Evolutionary conservation across 345 rosid genomes (phyloP).

Genomic region (Abelmoschus esculentus): DNA sequence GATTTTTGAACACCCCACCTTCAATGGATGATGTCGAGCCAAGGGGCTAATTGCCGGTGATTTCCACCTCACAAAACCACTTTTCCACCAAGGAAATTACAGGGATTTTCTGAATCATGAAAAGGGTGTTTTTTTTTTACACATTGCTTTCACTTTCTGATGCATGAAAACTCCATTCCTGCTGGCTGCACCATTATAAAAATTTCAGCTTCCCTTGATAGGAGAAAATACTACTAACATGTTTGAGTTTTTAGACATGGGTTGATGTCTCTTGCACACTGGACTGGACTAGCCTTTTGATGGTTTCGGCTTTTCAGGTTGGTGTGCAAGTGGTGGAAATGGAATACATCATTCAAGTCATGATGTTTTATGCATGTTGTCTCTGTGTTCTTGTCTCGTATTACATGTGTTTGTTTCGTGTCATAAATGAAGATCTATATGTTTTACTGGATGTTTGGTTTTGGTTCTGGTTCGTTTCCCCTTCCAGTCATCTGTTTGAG

Average conservation of each 20-base stretch:
- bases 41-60: no score
- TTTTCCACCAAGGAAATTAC: background rate
- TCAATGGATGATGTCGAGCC: constrained; percentile 4
- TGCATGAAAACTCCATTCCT: background rate
- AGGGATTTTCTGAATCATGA: background rate
- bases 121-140: background rate
- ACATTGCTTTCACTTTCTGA: background rate
- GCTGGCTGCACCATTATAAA: constrained; percentile 9
- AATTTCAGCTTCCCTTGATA: background rate
- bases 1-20: background rate
- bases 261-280: constrained; percentile 12
- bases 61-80: constrained; percentile 6
- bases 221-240: background rate
- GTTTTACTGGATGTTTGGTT: no score
- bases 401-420: no score
- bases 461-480: no score
- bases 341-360: constrained; percentile 8
- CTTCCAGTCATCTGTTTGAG: no score
- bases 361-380: no score
- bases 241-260: constrained; percentile 1
- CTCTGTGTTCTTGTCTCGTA: no score
- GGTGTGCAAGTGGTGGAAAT: constrained; percentile 12
- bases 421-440: no score
- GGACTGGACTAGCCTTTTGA: background rate
- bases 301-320: background rate